These are phyloP conservation scores for Verbascum thapsus DNA, from an alignment of 257 asterid genomes.

Conservation along the genomic window DNA sequence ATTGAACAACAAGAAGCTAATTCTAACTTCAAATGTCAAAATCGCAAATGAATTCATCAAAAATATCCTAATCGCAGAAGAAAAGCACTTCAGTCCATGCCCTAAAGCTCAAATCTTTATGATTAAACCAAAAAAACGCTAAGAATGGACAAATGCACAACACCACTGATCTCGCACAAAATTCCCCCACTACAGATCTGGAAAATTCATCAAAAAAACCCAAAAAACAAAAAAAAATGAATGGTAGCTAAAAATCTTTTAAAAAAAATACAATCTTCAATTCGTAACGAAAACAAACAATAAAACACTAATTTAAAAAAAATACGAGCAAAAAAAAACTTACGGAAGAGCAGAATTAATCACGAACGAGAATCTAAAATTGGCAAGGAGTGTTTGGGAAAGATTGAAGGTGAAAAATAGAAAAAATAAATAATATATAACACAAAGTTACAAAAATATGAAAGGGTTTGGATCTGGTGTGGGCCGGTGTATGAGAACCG, in stretches of 20 bases:
- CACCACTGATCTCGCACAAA: slow-evolving; percentile 27
- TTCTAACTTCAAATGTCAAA: slow-evolving; percentile 4
- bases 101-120: slow-evolving; percentile 34
- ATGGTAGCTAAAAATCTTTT: no score
- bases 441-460: slow-evolving; percentile 6
- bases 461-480: slow-evolving; percentile 29
- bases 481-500: slow-evolving; percentile 26
- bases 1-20: slow-evolving; percentile 25
- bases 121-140: slow-evolving; percentile 7
- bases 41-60: slow-evolving; percentile 6
- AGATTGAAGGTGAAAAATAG: slow-evolving; percentile 23
- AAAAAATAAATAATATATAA: not conserved
- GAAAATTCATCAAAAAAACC: not conserved
- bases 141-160: slow-evolving; percentile 18
- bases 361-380: slow-evolving; percentile 24
- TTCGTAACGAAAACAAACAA: not conserved
- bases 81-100: slow-evolving; percentile 18
- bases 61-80: slow-evolving; percentile 9
- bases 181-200: slow-evolving; percentile 41
- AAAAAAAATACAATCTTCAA: no score
- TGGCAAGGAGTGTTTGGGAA: slow-evolving; percentile 10
- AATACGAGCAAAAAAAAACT: slow-evolving; percentile 29
- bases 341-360: no score
- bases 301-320: slow-evolving; percentile 3
- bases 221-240: not conserved